Conservation (phyloP, 2,329 filamentous ascomycete species). For the Rhynchosporium secalis region DNA sequence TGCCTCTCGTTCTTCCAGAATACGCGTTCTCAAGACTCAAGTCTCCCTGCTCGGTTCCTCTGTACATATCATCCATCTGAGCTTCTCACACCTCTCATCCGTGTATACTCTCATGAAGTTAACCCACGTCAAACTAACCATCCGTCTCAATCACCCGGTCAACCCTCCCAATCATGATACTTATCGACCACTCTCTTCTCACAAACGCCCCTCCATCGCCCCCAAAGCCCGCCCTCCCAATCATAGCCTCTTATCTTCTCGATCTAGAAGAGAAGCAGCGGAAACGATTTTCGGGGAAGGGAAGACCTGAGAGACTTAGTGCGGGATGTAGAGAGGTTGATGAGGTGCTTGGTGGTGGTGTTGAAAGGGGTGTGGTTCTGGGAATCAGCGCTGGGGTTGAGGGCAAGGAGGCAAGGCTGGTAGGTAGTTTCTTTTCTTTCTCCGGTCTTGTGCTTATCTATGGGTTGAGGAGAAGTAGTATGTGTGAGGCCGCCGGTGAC, state of each 20-base stretch:
- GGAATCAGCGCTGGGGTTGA: conserved; percentile 38
- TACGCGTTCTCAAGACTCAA: no score
- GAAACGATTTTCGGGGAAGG: conserved; percentile 20
- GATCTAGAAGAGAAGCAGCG: conserved; percentile 30
- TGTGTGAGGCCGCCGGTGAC: not conserved
- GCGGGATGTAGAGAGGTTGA: conserved; percentile 35
- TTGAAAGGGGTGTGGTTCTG: conserved; percentile 31
- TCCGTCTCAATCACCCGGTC: conserved; percentile 31
- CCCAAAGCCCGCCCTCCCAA: conserved; percentile 26
- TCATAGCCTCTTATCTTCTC: conserved; percentile 33
- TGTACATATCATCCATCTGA: not conserved
- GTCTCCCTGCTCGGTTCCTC: not conserved
- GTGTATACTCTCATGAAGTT: not conserved
- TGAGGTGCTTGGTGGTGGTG: conserved; percentile 32
- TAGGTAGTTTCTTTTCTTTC: conserved; percentile 27
- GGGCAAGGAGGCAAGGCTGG: conserved; percentile 32
- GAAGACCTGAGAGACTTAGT: conserved; percentile 22
- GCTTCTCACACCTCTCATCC: not conserved
- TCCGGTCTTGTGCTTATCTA: not conserved
- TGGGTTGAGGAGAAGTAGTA: not conserved
- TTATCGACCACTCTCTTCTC: conserved; percentile 18
- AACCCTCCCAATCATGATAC: conserved; percentile 22
- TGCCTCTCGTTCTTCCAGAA: not conserved
- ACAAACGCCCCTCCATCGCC: conserved; percentile 32
- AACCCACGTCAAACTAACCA: not conserved